Evolutionary conservation across 2,329 filamentous ascomycete genomes (phyloP).

Genomic region (Tolypocladium capitatum): DNA sequence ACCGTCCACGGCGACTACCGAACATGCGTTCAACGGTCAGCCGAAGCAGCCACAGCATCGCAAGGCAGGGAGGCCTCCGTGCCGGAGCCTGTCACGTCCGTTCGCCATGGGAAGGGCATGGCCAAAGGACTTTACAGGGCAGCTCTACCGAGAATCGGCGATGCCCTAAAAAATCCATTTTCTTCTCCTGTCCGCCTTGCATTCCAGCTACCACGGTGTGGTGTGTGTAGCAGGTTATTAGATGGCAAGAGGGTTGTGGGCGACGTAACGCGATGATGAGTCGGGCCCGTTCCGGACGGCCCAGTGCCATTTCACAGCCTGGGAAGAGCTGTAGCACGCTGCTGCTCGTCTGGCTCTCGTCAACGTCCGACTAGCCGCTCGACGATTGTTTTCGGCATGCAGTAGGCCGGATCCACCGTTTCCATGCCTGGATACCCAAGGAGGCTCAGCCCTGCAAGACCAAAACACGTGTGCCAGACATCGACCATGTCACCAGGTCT

Average conservation of each 20-base stretch:
- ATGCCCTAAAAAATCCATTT: constrained; percentile 14
- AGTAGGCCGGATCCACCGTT: constrained; percentile 79
- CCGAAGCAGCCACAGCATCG: neutral
- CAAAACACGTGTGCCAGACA: constrained; percentile 91
- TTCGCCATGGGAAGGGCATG: neutral
- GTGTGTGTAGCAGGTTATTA: constrained; percentile 49
- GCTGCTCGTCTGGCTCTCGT: neutral
- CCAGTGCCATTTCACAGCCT: neutral
- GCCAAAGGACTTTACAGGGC: constrained; percentile 15
- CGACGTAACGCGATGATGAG: neutral
- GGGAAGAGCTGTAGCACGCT: neutral
- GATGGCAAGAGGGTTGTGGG: constrained; percentile 32
- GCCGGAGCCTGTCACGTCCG: too few relatives aligned
- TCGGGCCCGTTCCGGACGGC: neutral
- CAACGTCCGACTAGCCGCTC: constrained; percentile 38
- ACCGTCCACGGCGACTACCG: neutral
- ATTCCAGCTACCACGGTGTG: constrained; percentile 45
- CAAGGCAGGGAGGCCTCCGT: neutral
- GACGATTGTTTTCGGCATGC: constrained; percentile 58
- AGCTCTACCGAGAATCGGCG: constrained; percentile 10
- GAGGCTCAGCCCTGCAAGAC: constrained; percentile 75
- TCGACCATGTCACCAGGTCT: constrained; percentile 90
- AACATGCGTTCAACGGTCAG: neutral
- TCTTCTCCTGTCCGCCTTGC: constrained; percentile 56
- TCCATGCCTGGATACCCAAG: constrained; percentile 63